Evolutionary conservation across 2,329 filamentous ascomycete genomes (phyloP).

Genomic region (Elsinoe batatas): DNA sequence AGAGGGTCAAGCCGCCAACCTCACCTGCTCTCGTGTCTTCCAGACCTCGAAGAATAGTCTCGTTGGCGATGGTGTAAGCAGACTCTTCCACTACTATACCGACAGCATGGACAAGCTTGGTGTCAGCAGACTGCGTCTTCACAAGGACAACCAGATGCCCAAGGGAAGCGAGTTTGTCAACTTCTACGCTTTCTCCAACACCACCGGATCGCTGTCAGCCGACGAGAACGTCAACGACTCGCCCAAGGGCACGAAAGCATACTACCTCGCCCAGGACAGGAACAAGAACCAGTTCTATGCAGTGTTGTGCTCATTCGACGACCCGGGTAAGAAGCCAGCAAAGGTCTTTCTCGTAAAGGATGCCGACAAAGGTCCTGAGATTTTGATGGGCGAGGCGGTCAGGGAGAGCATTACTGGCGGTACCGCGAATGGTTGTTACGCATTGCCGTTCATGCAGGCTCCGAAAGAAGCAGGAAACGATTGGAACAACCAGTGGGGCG

Average conservation of each 20-base stretch:
- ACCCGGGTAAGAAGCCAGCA: constrained; percentile 7
- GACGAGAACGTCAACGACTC: constrained; percentile 3
- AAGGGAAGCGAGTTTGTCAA: constrained; percentile 7
- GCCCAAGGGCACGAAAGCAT: not conserved
- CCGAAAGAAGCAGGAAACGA: not conserved
- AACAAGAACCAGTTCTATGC: constrained; percentile 22
- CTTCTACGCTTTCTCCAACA: constrained; percentile 5
- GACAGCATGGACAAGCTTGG: constrained; percentile 26
- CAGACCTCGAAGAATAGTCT: constrained; percentile 16
- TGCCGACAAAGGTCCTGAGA: constrained; percentile 19
- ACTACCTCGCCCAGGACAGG: constrained; percentile 10
- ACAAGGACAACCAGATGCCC: constrained; percentile 14
- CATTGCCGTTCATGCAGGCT: constrained; percentile 13
- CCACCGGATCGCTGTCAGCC: not conserved
- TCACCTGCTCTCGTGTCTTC: constrained; percentile 7
- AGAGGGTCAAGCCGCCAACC: constrained; percentile 15
- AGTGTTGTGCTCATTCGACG: constrained; percentile 24
- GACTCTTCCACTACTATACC: constrained; percentile 28
- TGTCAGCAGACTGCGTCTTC: constrained; percentile 25
- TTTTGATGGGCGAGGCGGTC: constrained; percentile 20
- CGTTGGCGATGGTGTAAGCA: not conserved
- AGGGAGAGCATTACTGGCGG: constrained; percentile 24
- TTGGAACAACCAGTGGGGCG: constrained; percentile 3
- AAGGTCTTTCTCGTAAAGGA: constrained; percentile 25
- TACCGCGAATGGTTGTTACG: constrained; percentile 19